phyloP scores from a whole-genome alignment of 768 basidiomycete species.

The Podaxis rugospora region DNA sequence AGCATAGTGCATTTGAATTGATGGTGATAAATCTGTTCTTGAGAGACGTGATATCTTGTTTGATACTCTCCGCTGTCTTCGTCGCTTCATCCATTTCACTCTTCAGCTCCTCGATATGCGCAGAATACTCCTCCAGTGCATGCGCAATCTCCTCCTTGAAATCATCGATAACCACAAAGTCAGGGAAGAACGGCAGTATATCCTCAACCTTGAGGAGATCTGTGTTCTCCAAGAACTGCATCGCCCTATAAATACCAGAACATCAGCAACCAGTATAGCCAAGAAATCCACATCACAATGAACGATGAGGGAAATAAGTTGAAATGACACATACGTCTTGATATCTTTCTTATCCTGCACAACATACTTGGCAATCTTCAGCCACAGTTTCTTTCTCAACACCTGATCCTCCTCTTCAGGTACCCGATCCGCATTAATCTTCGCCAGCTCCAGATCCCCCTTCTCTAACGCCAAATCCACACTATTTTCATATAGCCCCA shows the following conservation, averaged over 20 bases:
- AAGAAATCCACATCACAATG: too few species aligned
- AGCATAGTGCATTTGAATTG: slow-evolving; percentile 83
- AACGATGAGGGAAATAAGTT: background rate
- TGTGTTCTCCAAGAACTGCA: slow-evolving; percentile 94
- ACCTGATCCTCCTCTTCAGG: slow-evolving; percentile 80
- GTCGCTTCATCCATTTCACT: slow-evolving; percentile 97
- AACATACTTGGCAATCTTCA: slow-evolving; percentile 98
- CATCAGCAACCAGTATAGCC: background rate
- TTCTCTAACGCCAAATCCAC: slow-evolving; percentile 93
- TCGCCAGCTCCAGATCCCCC: slow-evolving; percentile 93
- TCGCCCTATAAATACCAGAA: slow-evolving; percentile 57
- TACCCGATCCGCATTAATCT: slow-evolving; percentile 84
- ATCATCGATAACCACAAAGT: slow-evolving; percentile 98
- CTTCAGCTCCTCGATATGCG: slow-evolving; percentile 86
- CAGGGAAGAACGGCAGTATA: slow-evolving; percentile 98
- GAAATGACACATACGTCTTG: slow-evolving; percentile 70
- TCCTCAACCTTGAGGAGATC: slow-evolving; percentile 97
- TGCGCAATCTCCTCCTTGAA: slow-evolving; percentile 99
- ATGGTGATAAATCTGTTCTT: slow-evolving; percentile 90
- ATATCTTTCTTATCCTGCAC: slow-evolving; percentile 98
- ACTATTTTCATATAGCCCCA: slow-evolving; percentile 95
- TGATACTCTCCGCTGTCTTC: slow-evolving; percentile 86
- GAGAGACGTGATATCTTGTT: slow-evolving; percentile 81
- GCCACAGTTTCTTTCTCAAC: slow-evolving; percentile 90
- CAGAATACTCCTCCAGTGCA: slow-evolving; percentile 90